Percentiles rank a stretch among this genome's conserved stretches.
Conservation (phyloP, 2,329 filamentous ascomycete species). For the Lachnum nothofagi region DNA sequence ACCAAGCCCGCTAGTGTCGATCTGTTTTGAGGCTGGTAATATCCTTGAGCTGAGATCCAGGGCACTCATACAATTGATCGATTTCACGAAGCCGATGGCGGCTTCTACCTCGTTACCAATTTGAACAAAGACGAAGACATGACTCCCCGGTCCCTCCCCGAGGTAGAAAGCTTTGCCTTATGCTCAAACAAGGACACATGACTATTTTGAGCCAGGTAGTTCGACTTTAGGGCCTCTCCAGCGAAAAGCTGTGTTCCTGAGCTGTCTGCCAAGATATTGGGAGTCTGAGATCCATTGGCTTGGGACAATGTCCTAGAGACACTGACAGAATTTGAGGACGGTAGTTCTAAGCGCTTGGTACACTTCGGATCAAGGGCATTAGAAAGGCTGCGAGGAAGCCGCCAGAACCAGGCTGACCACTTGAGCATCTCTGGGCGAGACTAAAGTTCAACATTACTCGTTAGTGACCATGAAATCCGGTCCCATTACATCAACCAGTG, state of each 20-base stretch:
- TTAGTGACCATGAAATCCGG: too few relatives aligned
- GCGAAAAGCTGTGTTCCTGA: too few relatives aligned
- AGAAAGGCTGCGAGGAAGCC: background rate
- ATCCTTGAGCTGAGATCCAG: background rate
- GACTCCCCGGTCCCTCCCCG: too few relatives aligned
- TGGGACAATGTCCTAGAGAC: background rate
- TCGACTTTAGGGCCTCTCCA: too few relatives aligned
- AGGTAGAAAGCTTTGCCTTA: too few relatives aligned
- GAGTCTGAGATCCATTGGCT: background rate
- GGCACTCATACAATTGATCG: background rate
- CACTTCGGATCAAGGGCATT: constrained; percentile 4
- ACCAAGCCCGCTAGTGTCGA: constrained; percentile 4
- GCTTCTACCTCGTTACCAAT: background rate
- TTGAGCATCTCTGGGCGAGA: background rate
- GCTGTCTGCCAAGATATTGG: background rate
- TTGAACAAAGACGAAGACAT: background rate
- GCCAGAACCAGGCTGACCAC: background rate
- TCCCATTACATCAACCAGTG: too few relatives aligned
- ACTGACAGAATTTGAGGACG: background rate
- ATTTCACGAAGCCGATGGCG: background rate
- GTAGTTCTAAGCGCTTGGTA: constrained; percentile 1
- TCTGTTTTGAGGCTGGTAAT: background rate
- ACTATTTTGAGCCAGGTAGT: too few relatives aligned
- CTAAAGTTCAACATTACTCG: background rate
- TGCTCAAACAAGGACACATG: too few relatives aligned